Base-by-base conservation (phyloP, 2,329 filamentous ascomycete species). In the Pleoardoris graminearum region DNA sequence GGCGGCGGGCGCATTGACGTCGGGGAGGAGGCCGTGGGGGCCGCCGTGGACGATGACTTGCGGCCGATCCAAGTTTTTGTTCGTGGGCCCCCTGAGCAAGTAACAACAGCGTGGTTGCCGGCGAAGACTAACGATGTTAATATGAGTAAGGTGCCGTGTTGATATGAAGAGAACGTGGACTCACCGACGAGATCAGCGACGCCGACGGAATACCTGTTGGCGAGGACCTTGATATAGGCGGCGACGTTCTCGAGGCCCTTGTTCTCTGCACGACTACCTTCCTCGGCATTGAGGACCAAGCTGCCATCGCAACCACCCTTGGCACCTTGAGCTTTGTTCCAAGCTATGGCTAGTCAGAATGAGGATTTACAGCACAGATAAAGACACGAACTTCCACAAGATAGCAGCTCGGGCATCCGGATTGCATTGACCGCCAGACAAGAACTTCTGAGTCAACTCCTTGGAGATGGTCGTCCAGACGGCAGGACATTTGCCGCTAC, bases 1-100 rank as follows among this genome's bases (percentile, higher is more conserved):
- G 7, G 50, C 51, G n/a, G 76, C 77, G 14, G 68, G 50, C 21
- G 70, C 69, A 39, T 72, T 69, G 3, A 75, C 71, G 27, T 66
- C 58, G 0, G 81, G 80, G 14, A 83, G 73, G 39, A 77, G 72
- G 6, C 74, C 75, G 8, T 74, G 62, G 1, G 76, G 0, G 74
- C 71, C 0, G 75, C 64, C 3, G 48, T 61, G 14, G 60, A 53
- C 36, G 70, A 68, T 60, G 82, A 79, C 8, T 56, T 69, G 39
- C 80, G 74, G 17, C 80, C 80, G 4, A 79, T 74, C 53, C 76
- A 77, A 19, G 75, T 75, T n/a, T 72, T 66, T 23, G 82, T 76
- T 7, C 73, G 72, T 5, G 80, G 80, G 0, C 81, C 80, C 7
- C 79, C 66, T 1, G 80, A 76, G 49, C 80, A 80, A 27, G 73